Conservation (phyloP, 805 yeast species). For the Ogataea zsoltii region DNA sequence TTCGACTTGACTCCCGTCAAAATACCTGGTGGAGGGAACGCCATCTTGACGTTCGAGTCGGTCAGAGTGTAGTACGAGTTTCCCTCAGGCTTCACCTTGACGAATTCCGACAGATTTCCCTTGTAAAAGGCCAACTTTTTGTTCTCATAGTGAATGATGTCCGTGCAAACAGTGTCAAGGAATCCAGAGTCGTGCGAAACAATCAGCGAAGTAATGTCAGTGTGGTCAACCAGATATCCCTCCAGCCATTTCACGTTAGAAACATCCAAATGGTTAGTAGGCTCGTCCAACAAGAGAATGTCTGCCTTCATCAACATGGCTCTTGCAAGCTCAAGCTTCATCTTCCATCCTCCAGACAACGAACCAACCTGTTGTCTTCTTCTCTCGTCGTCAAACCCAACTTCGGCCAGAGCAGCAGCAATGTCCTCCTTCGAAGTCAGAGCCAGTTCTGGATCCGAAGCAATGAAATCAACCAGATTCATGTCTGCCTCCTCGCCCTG, state of each 20-base stretch:
- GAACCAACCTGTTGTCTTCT: slow-evolving; percentile 91
- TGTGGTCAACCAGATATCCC: slow-evolving; percentile 79
- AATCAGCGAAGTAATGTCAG: slow-evolving; percentile 88
- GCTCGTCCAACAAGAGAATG: slow-evolving; percentile 92
- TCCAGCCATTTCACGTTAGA: slow-evolving; percentile 91
- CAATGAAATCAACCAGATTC: slow-evolving; percentile 86
- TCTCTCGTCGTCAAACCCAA: slow-evolving; percentile 91
- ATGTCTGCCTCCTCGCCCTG: slow-evolving; percentile 94
- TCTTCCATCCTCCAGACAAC: slow-evolving; percentile 98
- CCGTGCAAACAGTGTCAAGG: slow-evolving; percentile 93
- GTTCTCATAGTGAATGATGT: slow-evolving; percentile 93
- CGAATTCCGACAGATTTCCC: slow-evolving; percentile 93
- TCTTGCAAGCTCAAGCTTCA: slow-evolving; percentile 97
- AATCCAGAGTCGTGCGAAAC: slow-evolving; percentile 98
- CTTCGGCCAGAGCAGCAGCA: slow-evolving; percentile 71
- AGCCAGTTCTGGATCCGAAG: slow-evolving; percentile 78
- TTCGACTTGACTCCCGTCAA: slow-evolving; percentile 95
- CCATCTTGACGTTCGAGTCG: slow-evolving; percentile 92
- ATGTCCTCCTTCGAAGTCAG: slow-evolving; percentile 68
- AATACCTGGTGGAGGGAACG: slow-evolving; percentile 98
- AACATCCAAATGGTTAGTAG: slow-evolving; percentile 97
- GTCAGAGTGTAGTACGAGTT: slow-evolving; percentile 92
- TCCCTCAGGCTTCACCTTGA: slow-evolving; percentile 91
- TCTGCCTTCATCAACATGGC: slow-evolving; percentile 98
- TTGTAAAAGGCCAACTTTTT: slow-evolving; percentile 93